Base-by-base conservation (phyloP, 108 stramenopile species). In the Conticribra weissflogii region DNA sequence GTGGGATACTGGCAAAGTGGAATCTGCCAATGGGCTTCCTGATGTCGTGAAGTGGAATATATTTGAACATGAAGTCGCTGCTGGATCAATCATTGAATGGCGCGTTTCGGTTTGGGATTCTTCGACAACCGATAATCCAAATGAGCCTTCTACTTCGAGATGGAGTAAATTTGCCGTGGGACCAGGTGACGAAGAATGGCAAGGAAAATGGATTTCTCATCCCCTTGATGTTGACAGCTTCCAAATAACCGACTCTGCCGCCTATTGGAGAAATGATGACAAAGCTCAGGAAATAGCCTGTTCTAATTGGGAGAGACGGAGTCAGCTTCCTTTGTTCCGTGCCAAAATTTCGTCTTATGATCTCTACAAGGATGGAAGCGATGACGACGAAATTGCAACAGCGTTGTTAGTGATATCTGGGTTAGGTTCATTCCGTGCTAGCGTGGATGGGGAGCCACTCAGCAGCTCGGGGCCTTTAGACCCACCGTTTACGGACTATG, bases 401-500 rank as follows among this genome's bases (percentile, higher is more conserved):
- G 82, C 74, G 46, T 71, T 83, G 50, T 49, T 83, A 53, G 74
- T 83, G 25, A 78, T 79, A 4, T 60, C 66, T 31, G 82, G 82
- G 18, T 45, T 83, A 2, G 82, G 82, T 50, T 79, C 78, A 16
- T 83, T 83, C 36, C 62, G 78, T 18, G 54, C 73, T 9, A 79
- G 66, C 19, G 29, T 83, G 48, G 78, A 83, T 64, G 82, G 82
- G 3, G 56, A 59, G 46, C 73, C 67, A 33, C 59, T 83, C n/a
- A 70, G 67, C 32, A 59, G 63, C 17, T 75, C 73, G 1, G 77
- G 78, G n/a, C 74, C 78, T n/a, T 48, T 79, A 66, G 82, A 83
- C 66, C 82, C 82, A 33, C 78, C 82, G 17, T 64, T 83, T n/a
- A 83, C 82, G 1, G 82, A 79, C 50, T 83, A 63, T 63, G 68